Evolutionary conservation across 2,329 filamentous ascomycete genomes (phyloP).

Genomic region (Fusarium heterosporum): DNA sequence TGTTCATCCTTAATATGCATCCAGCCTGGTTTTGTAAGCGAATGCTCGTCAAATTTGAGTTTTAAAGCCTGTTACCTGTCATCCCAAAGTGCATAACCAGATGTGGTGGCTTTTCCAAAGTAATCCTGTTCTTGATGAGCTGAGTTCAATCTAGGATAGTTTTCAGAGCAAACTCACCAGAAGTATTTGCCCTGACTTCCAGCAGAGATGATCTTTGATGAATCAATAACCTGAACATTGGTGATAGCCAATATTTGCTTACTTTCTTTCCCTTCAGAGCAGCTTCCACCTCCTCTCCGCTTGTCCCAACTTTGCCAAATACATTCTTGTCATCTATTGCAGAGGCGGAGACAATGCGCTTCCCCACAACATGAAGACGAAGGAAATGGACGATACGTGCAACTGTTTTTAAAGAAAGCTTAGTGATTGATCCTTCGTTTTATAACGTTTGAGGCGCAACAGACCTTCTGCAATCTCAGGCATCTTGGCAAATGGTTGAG

Average conservation of each 20-base stretch:
- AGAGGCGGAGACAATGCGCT: conserved; percentile 76
- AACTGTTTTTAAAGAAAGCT: conserved; percentile 60
- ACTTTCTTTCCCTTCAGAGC: conserved; percentile 79
- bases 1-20: conserved; percentile 84
- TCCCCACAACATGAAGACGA: conserved; percentile 84
- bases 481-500: conserved; percentile 55
- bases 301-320: conserved; percentile 91
- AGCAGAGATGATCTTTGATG: conserved; percentile 65
- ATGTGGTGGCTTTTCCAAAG: conserved; percentile 81
- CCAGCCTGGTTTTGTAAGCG: conserved; percentile 69
- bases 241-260: background rate
- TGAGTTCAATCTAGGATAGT: background rate
- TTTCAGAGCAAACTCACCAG: conserved; percentile 64
- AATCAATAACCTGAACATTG: background rate
- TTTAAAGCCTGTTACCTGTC: conserved; percentile 59
- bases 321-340: conserved; percentile 85
- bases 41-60: background rate
- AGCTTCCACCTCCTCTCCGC: conserved; percentile 77
- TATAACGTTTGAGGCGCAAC: conserved; percentile 10
- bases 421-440: conserved; percentile 1
- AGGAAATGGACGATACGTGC: conserved; percentile 89
- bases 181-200: conserved; percentile 98
- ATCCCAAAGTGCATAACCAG: conserved; percentile 89
- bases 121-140: conserved; percentile 52
- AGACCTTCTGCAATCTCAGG: conserved; percentile 72